A percentile compares a stretch with the other conserved stretches of the same genome.
phyloP scores from a whole-genome alignment of 176 grass and related monocot genomes.

The Urochloa ruziziensis region DNA sequence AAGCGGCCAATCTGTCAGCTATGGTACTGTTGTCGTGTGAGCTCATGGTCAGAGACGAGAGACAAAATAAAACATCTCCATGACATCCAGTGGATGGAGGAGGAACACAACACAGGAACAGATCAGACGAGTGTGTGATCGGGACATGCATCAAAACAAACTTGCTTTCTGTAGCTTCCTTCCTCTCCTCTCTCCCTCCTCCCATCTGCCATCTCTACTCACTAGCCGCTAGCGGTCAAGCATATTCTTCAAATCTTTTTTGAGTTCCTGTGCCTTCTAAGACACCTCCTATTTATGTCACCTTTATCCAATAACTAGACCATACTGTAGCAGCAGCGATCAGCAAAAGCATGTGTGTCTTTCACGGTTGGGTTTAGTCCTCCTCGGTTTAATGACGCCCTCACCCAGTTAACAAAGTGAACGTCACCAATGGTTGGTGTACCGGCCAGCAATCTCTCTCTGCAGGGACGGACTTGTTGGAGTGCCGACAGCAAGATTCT shows the following conservation, averaged over 20 bases:
- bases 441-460: slow-evolving; percentile 12
- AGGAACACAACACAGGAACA: background rate
- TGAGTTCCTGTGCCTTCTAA: slow-evolving; percentile 23
- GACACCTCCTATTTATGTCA: slow-evolving; percentile 17
- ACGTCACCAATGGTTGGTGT: slow-evolving; percentile 18
- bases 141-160: background rate
- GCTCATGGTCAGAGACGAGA: background rate
- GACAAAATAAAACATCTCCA: background rate
- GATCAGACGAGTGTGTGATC: background rate
- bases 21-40: background rate
- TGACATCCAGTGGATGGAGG: background rate
- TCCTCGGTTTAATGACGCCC: background rate
- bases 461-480: background rate
- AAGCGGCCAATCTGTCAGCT: slow-evolving; percentile 11
- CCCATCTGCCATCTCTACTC: no score
- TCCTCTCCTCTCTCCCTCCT: no score
- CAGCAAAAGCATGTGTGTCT: background rate
- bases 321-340: background rate
- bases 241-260: slow-evolving; percentile 6
- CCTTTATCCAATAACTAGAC: background rate
- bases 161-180: background rate
- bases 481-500: slow-evolving; percentile 26
- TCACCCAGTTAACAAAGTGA: background rate
- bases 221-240: background rate
- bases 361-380: slow-evolving; percentile 11